Base-by-base conservation (phyloP, 192 early-diverging fungal species). In the Coemansia sp. region DNA sequence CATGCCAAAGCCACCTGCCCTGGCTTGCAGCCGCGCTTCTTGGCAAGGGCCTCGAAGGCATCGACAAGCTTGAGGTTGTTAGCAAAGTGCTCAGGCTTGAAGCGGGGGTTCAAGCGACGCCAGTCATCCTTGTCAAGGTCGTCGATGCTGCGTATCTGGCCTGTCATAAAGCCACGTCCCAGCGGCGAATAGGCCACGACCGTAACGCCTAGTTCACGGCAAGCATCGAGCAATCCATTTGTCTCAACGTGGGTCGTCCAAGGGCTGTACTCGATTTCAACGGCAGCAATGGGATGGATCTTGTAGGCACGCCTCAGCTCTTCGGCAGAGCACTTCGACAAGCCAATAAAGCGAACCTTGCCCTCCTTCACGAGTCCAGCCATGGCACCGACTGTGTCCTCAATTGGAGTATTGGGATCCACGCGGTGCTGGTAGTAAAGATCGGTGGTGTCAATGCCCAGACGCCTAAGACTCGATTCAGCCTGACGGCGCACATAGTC, bases 121-220 rank as follows among this genome's bases (percentile, higher is more conserved):
- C 71, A 84, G 61, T 92, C 90, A 34, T 60, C 68, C 20, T 63
- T 66, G 8, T 66, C 74, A 13, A 92, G 73, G 33, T 89, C 86
- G 7, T 86, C 84, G 37, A 69, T 57, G 14, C 66, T 74, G 58
- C 75, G 77, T 65, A 87, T 85, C 11, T 79, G 72, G 14, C 90
- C 88, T 1, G 87, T 87, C 55, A 92, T 63, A 38, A 91, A 86
- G 5, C 92, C 92, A 46, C 87, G 83, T 2, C 89, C 91, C 3
- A 93, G 64, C 3, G 90, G 90, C 7, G 89, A 88, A 58, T 91
- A 88, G 1, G 93, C 89, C 20, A 95, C 76, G 9, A 91, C 66
- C 14, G 83, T 88, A 42, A 94, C 79, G 36, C 89, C 88, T 3
- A 92, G 82, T 64, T 91, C 88, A 53, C 88, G 84, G 69, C 90